Evolutionary conservation across 331 rosid species (phyloP).

Genomic region (Pyracantha coccinea): DNA sequence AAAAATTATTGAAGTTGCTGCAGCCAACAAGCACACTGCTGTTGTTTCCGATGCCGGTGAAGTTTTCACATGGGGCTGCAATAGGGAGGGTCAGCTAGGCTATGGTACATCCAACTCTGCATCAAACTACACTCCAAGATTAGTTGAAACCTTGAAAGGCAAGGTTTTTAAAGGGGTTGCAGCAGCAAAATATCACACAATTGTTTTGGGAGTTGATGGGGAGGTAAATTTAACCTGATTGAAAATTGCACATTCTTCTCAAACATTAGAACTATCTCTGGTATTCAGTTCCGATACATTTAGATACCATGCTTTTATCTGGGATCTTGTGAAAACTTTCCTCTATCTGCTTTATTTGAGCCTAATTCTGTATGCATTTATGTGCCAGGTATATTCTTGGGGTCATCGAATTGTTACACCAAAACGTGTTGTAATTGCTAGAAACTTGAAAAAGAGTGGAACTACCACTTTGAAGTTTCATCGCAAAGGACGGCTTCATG

Average conservation of each 20-base stretch:
- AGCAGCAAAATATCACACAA: slow-evolving; percentile 84
- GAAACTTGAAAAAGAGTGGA: slow-evolving; percentile 87
- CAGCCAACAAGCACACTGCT: slow-evolving; percentile 97
- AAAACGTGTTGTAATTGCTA: slow-evolving; percentile 69
- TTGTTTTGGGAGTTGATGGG: slow-evolving; percentile 89
- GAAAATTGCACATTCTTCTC: background rate
- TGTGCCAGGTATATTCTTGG: slow-evolving; percentile 87
- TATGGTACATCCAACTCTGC: slow-evolving; percentile 98
- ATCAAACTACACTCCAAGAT: slow-evolving; percentile 80
- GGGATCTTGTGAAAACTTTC: background rate
- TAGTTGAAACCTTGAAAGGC: slow-evolving; percentile 91
- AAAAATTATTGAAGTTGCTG: slow-evolving; percentile 73
- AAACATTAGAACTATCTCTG: background rate
- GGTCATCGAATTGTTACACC: slow-evolving; percentile 95
- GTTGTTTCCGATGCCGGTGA: slow-evolving; percentile 88
- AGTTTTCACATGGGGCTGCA: slow-evolving; percentile 94
- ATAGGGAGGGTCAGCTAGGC: slow-evolving; percentile 94
- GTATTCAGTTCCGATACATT: background rate
- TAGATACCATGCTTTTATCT: background rate
- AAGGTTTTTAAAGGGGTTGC: slow-evolving; percentile 63
- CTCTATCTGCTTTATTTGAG: background rate
- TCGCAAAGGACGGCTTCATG: slow-evolving; percentile 63
- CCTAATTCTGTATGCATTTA: background rate
- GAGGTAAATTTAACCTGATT: slow-evolving; percentile 53
- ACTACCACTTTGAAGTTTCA: slow-evolving; percentile 74